Conservation (phyloP, 371 early-diverging fungal species). For the Lichtheimia corymbifera region DNA sequence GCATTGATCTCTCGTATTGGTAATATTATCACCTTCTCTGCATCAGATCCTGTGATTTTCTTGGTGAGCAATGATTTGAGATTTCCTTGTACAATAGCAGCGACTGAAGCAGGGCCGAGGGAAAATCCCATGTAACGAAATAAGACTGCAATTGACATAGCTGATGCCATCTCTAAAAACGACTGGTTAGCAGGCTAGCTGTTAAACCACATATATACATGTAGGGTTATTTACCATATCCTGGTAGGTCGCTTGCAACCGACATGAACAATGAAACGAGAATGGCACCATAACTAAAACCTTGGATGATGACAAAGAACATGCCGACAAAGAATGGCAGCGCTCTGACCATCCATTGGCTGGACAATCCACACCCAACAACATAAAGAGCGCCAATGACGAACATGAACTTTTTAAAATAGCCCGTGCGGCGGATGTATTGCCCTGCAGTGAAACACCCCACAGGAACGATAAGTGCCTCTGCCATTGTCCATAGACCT, state of each 20-base stretch:
- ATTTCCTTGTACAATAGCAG: slow-evolving; percentile 9
- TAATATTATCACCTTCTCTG: neutral
- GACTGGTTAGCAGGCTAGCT: neutral
- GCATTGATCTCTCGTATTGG: neutral
- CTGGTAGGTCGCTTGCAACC: neutral
- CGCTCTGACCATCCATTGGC: slow-evolving; percentile 2
- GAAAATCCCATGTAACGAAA: slow-evolving; percentile 5
- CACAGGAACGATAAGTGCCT: slow-evolving; percentile 6
- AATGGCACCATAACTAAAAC: slow-evolving; percentile 6
- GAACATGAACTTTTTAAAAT: neutral
- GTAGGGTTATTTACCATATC: neutral
- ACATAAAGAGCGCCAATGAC: neutral
- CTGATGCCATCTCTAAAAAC: slow-evolving; percentile 7
- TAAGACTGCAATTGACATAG: slow-evolving; percentile 7
- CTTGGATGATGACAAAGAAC: neutral
- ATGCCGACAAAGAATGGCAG: slow-evolving; percentile 2
- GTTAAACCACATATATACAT: neutral
- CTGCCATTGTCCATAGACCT: slow-evolving; percentile 2
- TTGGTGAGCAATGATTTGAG: slow-evolving; percentile 3
- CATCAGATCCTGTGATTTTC: slow-evolving; percentile 2
- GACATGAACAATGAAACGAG: slow-evolving; percentile 3
- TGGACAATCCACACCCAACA: neutral
- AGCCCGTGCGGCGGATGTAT: neutral
- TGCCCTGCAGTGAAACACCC: slow-evolving; percentile 7
- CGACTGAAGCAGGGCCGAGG: slow-evolving; percentile 4